phyloP scores from a whole-genome alignment of 2,329 filamentous ascomycete genomes.

The Beauveria sp. region DNA sequence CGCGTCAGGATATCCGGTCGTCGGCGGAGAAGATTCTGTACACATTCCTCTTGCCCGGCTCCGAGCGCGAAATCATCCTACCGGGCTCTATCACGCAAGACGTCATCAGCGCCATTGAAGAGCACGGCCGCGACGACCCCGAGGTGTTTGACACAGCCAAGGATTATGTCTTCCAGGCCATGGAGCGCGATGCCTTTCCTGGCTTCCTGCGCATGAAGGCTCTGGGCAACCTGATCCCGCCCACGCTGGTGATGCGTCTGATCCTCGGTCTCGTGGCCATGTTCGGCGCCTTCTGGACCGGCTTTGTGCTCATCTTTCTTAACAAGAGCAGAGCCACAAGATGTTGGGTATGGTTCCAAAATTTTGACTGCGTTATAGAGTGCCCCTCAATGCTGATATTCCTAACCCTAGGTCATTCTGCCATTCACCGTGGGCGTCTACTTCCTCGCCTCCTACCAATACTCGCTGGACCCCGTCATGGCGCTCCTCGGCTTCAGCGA shows the following conservation, averaged over 20 bases:
- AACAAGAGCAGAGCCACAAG: constrained; percentile 65
- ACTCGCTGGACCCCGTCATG: constrained; percentile 86
- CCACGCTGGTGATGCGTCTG: constrained; percentile 77
- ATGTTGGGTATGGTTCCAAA: constrained; percentile 61
- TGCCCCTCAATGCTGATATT: not conserved
- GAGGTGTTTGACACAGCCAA: constrained; percentile 97
- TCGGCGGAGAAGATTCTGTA: constrained; percentile 99
- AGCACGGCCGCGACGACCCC: constrained; percentile 85
- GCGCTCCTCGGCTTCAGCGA: constrained; percentile 87
- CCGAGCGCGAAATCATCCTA: constrained; percentile 91
- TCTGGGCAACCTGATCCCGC: constrained; percentile 87
- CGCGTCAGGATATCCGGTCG: constrained; percentile 81
- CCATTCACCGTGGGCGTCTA: constrained; percentile 92
- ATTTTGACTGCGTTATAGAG: not conserved
- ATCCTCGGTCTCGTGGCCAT: constrained; percentile 79
- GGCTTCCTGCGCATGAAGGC: constrained; percentile 94
- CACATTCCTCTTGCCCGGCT: constrained; percentile 89
- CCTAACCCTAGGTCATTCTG: constrained; percentile 51
- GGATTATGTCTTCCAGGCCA: constrained; percentile 98
- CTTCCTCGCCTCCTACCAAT: constrained; percentile 84
- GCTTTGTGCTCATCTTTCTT: constrained; percentile 88
- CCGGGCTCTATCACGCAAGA: constrained; percentile 80
- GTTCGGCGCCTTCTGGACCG: constrained; percentile 90
- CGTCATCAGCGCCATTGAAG: constrained; percentile 82
- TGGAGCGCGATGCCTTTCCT: constrained; percentile 98